These are phyloP conservation scores for Saccharomycopsis hybrid DNA, from an alignment of 1,139 yeast species.

Conservation along the genomic window DNA sequence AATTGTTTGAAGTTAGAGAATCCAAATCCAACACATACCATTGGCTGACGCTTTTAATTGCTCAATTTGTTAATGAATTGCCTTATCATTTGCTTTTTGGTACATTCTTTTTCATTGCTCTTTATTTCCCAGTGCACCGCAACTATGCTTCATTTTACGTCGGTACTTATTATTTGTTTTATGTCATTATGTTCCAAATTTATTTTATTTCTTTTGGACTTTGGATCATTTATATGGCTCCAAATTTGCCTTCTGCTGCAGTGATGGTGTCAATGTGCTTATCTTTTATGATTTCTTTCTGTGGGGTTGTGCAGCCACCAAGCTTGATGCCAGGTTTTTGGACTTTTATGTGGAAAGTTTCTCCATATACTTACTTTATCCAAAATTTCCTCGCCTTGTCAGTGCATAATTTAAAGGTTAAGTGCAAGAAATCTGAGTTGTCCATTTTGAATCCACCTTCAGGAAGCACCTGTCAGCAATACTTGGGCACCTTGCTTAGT, in stretches of 20 bases:
- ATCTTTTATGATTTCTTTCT: slow-evolving; percentile 49
- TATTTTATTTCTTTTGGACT: slow-evolving; percentile 52
- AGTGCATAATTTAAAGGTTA: slow-evolving; percentile 26
- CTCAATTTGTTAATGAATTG: slow-evolving; percentile 47
- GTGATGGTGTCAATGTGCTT: slow-evolving; percentile 47
- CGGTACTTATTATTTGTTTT: slow-evolving; percentile 50
- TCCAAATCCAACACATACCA: slow-evolving; percentile 60
- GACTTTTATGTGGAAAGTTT: slow-evolving; percentile 42
- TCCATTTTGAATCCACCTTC: slow-evolving; percentile 30
- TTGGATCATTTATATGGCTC: slow-evolving; percentile 48
- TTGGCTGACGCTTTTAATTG: slow-evolving; percentile 49
- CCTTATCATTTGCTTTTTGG: slow-evolving; percentile 51
- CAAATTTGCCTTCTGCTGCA: slow-evolving; percentile 58
- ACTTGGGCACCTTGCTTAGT: slow-evolving; percentile 29
- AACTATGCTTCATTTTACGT: slow-evolving; percentile 41
- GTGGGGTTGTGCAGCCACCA: slow-evolving; percentile 60
- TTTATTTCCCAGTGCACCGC: slow-evolving; percentile 55
- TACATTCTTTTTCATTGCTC: slow-evolving; percentile 45
- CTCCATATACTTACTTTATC: slow-evolving; percentile 32
- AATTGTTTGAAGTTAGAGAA: slow-evolving; percentile 57
- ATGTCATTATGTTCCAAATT: slow-evolving; percentile 48
- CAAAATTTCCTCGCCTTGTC: slow-evolving; percentile 25
- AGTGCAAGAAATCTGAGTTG: slow-evolving; percentile 30
- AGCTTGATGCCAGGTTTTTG: slow-evolving; percentile 61
- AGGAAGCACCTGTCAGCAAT: slow-evolving; percentile 42